Evolutionary conservation across 768 basidiomycete genomes (phyloP), one percentile per base, ranked within the genome.

Genomic region (Neoboletus magnificus): DNA sequence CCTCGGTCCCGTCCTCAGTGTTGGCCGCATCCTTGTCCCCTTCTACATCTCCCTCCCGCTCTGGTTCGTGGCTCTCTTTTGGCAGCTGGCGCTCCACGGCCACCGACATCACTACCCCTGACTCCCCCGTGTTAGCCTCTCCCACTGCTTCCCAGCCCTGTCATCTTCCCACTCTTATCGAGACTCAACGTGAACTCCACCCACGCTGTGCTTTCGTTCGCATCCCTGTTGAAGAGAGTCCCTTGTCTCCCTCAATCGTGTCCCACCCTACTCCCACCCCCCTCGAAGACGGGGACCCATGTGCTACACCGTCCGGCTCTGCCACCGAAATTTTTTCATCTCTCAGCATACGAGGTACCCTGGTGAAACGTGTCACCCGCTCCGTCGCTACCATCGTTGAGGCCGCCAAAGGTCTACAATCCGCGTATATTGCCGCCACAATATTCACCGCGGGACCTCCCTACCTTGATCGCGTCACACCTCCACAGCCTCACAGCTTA

Each of bases 351-450:
- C 64, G 57, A 2, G 50, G 52, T 0, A 40, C 54, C 2, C 52
- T 71, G 3, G 64, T 64, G 1, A 51, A 58, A 25, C 75, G 67
- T 27, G 68, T 77, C 45, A 58, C 69, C 23, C 70, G 71, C 48
- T 76, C 77, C 4, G 73, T 77, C 15, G 56, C 68, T 20, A 74
- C 73, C 45, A 66, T 85, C 45, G 67, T 85, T 40, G 79, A 77
- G 62, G 71, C 80, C 0, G 85, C 83, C 8, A 77, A 77, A 55
- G 78, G 78, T 12, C 73, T 87, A 61, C 85, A 87, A 66, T 74
- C 72, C 20, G 82, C 79, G 35, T 86, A 85, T 59, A 77, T 85
- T 56, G 70, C 74, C 43, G 79, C 82, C 32, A 77, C 83, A 6
- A 69, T 80, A 65, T 81, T 81, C 66, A 67, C 77, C 29, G 74